phyloP scores from a whole-genome alignment of 2,329 filamentous ascomycete species.

The Aspergillus pseudoterreus region DNA sequence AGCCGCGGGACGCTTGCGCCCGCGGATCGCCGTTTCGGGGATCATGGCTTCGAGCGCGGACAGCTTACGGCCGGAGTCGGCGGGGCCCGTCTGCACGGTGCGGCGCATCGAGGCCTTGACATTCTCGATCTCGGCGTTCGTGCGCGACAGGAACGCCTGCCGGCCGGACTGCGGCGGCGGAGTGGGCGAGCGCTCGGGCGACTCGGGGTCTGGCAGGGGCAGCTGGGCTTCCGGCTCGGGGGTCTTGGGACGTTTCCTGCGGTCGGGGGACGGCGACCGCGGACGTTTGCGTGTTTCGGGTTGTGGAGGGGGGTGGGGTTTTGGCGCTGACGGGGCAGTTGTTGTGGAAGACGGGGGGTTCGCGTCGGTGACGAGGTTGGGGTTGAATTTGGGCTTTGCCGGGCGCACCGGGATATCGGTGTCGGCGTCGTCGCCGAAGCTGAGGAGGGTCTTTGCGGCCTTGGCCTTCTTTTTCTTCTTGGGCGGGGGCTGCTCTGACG shows the following conservation, averaged over 20 bases:
- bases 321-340: background rate
- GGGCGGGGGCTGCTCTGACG: slow-evolving; percentile 22
- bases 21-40: slow-evolving; percentile 45
- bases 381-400: slow-evolving; percentile 48
- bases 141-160: slow-evolving; percentile 37
- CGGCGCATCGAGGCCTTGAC: slow-evolving; percentile 49
- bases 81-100: slow-evolving; percentile 29
- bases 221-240: slow-evolving; percentile 44
- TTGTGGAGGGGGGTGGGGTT: background rate
- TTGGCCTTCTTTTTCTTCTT: slow-evolving; percentile 41
- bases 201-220: slow-evolving; percentile 43
- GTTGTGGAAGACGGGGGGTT: slow-evolving; percentile 15
- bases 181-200: slow-evolving; percentile 29
- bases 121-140: slow-evolving; percentile 43
- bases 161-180: slow-evolving; percentile 26
- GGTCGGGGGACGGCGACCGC: slow-evolving; percentile 31
- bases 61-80: slow-evolving; percentile 37
- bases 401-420: slow-evolving; percentile 32
- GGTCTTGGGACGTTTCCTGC: slow-evolving; percentile 32
- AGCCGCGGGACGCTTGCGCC: slow-evolving; percentile 41
- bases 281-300: slow-evolving; percentile 27
- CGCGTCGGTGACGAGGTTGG: slow-evolving; percentile 39
- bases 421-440: slow-evolving; percentile 44
- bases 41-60: slow-evolving; percentile 48
- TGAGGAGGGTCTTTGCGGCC: slow-evolving; percentile 42